Conservation (phyloP, 2,329 filamentous ascomycete species). For the Pseudocercospora fuligena region DNA sequence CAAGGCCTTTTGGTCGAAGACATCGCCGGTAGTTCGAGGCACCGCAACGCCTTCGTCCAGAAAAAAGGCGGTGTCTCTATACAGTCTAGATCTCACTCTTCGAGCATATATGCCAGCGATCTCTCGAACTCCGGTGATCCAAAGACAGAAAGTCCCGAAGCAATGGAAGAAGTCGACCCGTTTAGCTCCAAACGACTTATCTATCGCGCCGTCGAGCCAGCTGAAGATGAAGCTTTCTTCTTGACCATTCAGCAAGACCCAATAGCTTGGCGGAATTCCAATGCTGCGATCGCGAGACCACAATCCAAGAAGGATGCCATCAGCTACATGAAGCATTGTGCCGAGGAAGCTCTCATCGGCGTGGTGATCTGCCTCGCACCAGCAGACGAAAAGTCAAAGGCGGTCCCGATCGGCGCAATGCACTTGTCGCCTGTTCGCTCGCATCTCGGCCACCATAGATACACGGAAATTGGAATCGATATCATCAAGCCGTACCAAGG, state of each 20-base stretch:
- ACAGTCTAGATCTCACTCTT: not conserved
- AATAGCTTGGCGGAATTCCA: slow-evolving; percentile 24
- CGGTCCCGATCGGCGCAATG: slow-evolving; percentile 43
- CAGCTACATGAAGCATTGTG: slow-evolving; percentile 29
- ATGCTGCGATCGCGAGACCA: slow-evolving; percentile 38
- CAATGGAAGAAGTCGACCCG: slow-evolving; percentile 22
- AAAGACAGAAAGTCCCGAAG: not conserved
- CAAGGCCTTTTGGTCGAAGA: not conserved
- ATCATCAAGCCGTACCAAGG: slow-evolving; percentile 45
- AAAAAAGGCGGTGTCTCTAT: not conserved
- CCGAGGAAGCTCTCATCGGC: slow-evolving; percentile 40
- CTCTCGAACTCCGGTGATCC: not conserved
- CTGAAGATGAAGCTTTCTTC: slow-evolving; percentile 40
- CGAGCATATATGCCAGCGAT: not conserved
- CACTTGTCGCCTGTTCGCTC: slow-evolving; percentile 33
- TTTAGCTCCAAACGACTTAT: slow-evolving; percentile 46
- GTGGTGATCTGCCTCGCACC: slow-evolving; percentile 47
- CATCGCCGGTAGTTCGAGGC: not conserved
- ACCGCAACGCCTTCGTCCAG: not conserved
- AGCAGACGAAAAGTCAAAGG: not conserved
- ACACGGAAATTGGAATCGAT: slow-evolving; percentile 47
- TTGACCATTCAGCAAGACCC: slow-evolving; percentile 25
- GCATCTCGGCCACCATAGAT: slow-evolving; percentile 46
- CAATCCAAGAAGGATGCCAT: slow-evolving; percentile 37
- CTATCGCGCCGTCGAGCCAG: slow-evolving; percentile 45